Evolutionary conservation across 768 basidiomycete species (phyloP), one percentile per base, ranked within the genome.

Genomic region (Serendipita vermifera): DNA sequence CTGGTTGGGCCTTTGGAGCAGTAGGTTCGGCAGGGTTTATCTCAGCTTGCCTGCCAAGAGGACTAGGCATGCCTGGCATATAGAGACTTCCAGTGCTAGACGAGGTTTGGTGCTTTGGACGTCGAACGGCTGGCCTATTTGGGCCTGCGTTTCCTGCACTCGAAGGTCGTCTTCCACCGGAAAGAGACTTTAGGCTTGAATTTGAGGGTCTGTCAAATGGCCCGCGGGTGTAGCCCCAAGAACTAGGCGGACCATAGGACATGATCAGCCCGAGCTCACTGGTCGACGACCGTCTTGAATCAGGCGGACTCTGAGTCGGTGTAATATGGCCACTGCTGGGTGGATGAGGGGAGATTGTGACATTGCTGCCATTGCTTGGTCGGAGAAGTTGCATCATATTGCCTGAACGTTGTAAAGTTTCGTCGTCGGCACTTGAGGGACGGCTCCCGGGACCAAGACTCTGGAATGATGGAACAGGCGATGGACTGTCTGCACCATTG

Each of bases 131-230:
- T n/a, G 39, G 39, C 17, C 39, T 17, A 7, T 20, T 7, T n/a
- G 39, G 36, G 36, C 36, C 15, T 41, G 39, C 17, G 39, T 41
- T 41, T 41, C 39, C 39, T 41, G 39, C 39, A n/a, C 39, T 41
- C 39, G 39, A 17, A 20, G 39, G 39, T n/a, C 39, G 39, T 41
- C 39, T 17, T 7, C 6, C 26, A 26, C 35, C 35, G 9, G 9
- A n/a, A 36, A n/a, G n/a, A 36, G 35, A 36, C 35, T 9, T 9
- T 9, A n/a, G 35, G 35, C 35, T 9, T 36, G n/a, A n/a, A 36
- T 15, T 26, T 15, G 46, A 14, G 9, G 46, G 46, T 4, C 46
- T 20, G 31, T 51, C 46, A 26, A 51, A 51, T 51, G 46, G 22
- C 3, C 46, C 46, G 2, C 46, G 46, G 7, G 20, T 9, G 5